These are phyloP conservation scores for Eutypella sp. DNA, from an alignment of 2,329 filamentous ascomycete genomes.

Conservation along the genomic window DNA sequence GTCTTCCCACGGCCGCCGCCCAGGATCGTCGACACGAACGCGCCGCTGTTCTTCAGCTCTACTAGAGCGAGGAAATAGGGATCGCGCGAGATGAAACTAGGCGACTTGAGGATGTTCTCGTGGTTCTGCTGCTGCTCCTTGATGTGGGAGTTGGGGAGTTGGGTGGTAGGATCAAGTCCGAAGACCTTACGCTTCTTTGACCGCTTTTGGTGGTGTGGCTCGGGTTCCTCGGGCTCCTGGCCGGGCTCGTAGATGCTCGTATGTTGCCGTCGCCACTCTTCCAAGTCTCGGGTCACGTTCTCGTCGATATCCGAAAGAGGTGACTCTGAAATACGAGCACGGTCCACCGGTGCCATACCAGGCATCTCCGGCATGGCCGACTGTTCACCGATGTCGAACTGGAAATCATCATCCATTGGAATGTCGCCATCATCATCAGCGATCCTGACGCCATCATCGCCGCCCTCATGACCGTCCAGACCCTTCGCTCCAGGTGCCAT, in stretches of 20 bases:
- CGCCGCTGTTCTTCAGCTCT: slow-evolving; percentile 86
- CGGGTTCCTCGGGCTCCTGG: slow-evolving; percentile 52
- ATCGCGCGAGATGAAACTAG: slow-evolving; percentile 80
- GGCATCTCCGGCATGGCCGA: slow-evolving; percentile 50
- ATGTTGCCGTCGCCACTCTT: slow-evolving; percentile 51
- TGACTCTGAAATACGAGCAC: slow-evolving; percentile 62
- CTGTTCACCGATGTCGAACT: slow-evolving; percentile 56
- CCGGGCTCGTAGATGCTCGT: slow-evolving; percentile 58
- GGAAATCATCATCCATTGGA: slow-evolving; percentile 60
- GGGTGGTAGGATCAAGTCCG: slow-evolving; percentile 73
- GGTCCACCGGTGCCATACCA: slow-evolving; percentile 42
- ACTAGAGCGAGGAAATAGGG: slow-evolving; percentile 81
- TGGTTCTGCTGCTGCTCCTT: slow-evolving; percentile 82
- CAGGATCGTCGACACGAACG: slow-evolving; percentile 83
- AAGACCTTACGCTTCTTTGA: slow-evolving; percentile 78
- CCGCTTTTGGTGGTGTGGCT: slow-evolving; percentile 67
- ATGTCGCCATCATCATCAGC: slow-evolving; percentile 61
- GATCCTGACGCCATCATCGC: slow-evolving; percentile 52
- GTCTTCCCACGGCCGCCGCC: slow-evolving; percentile 70
- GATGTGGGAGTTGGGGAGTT: slow-evolving; percentile 71
- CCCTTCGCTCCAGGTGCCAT: slow-evolving; percentile 53
- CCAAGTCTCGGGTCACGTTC: slow-evolving; percentile 53
- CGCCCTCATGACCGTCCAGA: slow-evolving; percentile 48
- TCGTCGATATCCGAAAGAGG: slow-evolving; percentile 67
- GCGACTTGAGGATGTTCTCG: slow-evolving; percentile 77